A percentile compares a stretch with the other conserved stretches of the same genome.
These are phyloP conservation scores for Eimeria maxima DNA, from an alignment of 169 alveolate species.

Conservation along the genomic window DNA sequence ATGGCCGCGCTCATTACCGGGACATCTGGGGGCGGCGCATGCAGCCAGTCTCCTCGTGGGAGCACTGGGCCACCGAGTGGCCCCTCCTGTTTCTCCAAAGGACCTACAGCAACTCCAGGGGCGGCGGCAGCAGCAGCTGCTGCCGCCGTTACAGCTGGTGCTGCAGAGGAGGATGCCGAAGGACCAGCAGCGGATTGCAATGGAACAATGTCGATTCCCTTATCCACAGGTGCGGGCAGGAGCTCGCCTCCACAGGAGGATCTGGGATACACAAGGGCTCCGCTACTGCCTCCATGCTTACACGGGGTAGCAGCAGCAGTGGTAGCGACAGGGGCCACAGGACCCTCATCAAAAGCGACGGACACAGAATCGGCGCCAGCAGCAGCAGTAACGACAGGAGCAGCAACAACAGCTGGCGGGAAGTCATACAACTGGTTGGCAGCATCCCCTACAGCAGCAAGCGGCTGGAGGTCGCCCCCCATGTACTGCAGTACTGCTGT, in stretches of 20 bases:
- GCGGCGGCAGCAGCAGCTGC: slow-evolving; percentile 14
- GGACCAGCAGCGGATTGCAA: not conserved
- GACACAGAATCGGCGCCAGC: not conserved
- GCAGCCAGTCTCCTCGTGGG: not conserved
- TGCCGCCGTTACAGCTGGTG: slow-evolving; percentile 12
- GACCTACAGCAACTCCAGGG: slow-evolving; percentile 1
- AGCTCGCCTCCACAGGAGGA: not conserved
- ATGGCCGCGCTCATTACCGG: slow-evolving; percentile 41
- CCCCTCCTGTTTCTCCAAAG: not conserved
- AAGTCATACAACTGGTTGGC: slow-evolving; percentile 55
- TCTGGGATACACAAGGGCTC: slow-evolving; percentile 4
- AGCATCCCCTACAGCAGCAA: slow-evolving; percentile 56
- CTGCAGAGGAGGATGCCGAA: slow-evolving; percentile 21
- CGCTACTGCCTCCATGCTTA: slow-evolving; percentile 61
- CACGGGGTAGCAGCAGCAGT: slow-evolving; percentile 47
- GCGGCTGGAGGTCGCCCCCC: slow-evolving; percentile 70
- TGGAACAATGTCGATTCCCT: not conserved
- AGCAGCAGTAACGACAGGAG: slow-evolving; percentile 51
- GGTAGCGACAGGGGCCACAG: not conserved
- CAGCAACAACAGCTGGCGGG: slow-evolving; percentile 35
- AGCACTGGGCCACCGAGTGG: not conserved
- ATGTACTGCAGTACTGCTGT: slow-evolving; percentile 78
- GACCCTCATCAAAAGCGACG: not conserved
- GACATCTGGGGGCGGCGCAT: not conserved
- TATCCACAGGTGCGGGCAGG: not conserved